Conservation (phyloP, 2,329 filamentous ascomycete species). For the Beauveria caledonica region DNA sequence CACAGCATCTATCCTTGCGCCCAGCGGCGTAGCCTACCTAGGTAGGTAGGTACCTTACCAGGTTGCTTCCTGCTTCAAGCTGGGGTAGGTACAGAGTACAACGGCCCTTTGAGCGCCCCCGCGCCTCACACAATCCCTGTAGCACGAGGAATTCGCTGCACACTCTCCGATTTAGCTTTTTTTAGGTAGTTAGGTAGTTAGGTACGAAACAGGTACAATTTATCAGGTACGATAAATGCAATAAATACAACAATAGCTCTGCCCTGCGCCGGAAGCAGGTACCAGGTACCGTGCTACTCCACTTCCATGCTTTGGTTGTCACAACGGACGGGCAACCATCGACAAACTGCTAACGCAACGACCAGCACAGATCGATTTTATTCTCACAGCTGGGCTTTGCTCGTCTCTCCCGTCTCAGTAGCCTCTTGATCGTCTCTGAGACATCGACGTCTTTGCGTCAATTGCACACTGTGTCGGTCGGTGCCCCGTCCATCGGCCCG, state of each 20-base stretch:
- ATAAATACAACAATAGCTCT: too few species aligned
- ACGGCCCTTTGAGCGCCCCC: too few species aligned
- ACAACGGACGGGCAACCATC: conserved; percentile 1
- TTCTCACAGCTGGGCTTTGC: not conserved
- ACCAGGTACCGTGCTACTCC: conserved; percentile 9
- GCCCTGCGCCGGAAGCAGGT: conserved; percentile 1
- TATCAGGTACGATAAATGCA: too few species aligned
- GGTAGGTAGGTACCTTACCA: not conserved
- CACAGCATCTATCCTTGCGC: too few species aligned
- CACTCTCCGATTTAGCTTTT: too few species aligned
- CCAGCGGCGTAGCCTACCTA: too few species aligned
- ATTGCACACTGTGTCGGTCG: not conserved
- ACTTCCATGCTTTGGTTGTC: conserved; percentile 10
- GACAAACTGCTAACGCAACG: not conserved
- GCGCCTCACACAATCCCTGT: too few species aligned
- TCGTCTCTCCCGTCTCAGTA: not conserved
- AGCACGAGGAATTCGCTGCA: too few species aligned
- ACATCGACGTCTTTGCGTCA: not conserved
- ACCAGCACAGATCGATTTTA: not conserved
- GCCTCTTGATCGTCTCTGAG: not conserved
- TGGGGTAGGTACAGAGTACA: too few species aligned
- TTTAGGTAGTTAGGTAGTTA: too few species aligned
- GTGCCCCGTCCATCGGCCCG: not conserved
- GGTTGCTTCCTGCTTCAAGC: not conserved
- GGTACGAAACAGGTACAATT: too few species aligned